Evolutionary conservation across 2,329 filamentous ascomycete species (phyloP).

Genomic region (Parascedosporium putredinis): DNA sequence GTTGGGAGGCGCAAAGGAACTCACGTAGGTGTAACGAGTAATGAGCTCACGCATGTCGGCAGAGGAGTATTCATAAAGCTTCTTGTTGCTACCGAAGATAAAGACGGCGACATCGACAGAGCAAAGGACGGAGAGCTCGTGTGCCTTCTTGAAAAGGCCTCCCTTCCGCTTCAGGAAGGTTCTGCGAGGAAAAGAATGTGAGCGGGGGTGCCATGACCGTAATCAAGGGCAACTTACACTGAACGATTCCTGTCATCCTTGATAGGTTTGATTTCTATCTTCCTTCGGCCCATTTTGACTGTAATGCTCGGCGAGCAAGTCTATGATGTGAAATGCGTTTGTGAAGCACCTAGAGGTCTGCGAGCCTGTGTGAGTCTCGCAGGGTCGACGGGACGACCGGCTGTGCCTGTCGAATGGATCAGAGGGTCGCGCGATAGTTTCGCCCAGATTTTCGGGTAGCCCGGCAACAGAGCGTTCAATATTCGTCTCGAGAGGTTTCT

Average conservation of each 20-base stretch:
- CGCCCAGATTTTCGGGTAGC: no score
- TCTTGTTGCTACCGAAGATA: slow-evolving; percentile 98
- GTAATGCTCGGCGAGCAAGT: not conserved
- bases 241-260: slow-evolving; percentile 97
- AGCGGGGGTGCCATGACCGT: not conserved
- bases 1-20: slow-evolving; percentile 24
- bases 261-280: slow-evolving; percentile 99
- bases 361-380: no score
- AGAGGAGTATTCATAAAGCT: slow-evolving; percentile 96
- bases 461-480: no score
- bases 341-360: no score
- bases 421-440: no score
- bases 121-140: slow-evolving; percentile 94
- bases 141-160: slow-evolving; percentile 97
- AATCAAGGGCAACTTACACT: slow-evolving; percentile 55
- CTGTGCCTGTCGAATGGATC: not conserved
- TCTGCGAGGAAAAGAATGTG: slow-evolving; percentile 33
- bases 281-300: slow-evolving; percentile 79
- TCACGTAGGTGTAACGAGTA: slow-evolving; percentile 78
- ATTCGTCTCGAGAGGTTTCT: no score
- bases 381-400: no score
- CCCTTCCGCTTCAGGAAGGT: slow-evolving; percentile 98
- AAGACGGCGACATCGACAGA: slow-evolving; percentile 98
- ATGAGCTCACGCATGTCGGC: slow-evolving; percentile 87
- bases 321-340: not conserved